Percentiles rank a stretch among this genome's conserved stretches.
phyloP scores from a whole-genome alignment of 225 moss, liverwort and hornwort genomes.

The Pleurozium schreberi region DNA sequence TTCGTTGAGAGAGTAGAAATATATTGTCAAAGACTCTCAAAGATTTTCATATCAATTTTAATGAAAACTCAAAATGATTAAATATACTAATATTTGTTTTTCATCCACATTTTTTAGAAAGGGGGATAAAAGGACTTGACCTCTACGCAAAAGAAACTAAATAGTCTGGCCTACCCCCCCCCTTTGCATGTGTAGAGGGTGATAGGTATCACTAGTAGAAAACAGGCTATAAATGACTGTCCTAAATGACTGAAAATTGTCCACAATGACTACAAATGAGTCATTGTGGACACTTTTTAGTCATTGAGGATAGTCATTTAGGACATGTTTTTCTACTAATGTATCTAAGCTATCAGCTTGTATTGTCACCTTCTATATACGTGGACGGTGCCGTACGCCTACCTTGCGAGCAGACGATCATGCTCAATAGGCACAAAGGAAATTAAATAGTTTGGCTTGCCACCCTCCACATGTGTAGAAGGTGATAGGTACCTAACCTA shows the following conservation, averaged over 20 bases:
- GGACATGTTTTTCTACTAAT: no score
- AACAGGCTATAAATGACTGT: no score
- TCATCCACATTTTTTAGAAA: neutral
- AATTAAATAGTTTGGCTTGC: no score
- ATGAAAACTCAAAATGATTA: neutral
- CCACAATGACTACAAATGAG: no score
- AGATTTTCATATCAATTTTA: neutral
- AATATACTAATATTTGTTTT: neutral
- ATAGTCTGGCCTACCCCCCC: neutral
- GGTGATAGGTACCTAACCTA: neutral
- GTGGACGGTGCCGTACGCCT: neutral
- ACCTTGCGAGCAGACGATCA: no score
- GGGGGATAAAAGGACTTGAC: neutral
- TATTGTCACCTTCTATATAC: rapidly evolving
- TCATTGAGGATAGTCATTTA: no score
- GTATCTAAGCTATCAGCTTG: neutral
- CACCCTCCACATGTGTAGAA: rapidly evolving
- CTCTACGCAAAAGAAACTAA: neutral
- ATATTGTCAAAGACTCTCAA: neutral
- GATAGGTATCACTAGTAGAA: no score
- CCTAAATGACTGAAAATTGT: no score
- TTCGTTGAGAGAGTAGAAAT: neutral
- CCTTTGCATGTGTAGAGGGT: rapidly evolving
- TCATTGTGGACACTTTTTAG: no score
- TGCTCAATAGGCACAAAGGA: no score